Evolutionary conservation across 2,329 filamentous ascomycete species (phyloP), one percentile per base, ranked within the genome.

Genomic region (Dactylellina cionopaga): DNA sequence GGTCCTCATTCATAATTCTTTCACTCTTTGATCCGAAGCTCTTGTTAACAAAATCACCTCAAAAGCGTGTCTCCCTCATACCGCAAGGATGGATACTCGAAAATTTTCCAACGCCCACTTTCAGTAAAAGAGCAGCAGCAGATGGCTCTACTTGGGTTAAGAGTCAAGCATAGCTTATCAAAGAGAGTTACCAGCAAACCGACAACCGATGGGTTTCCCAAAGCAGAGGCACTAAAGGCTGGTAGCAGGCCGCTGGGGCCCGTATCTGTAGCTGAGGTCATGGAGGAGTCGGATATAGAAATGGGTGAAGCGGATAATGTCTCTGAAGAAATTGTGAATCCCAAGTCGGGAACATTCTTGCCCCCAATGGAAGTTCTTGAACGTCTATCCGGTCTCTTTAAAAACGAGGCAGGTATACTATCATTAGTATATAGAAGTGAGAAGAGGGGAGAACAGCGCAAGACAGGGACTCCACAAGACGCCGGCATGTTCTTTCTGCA

Each of bases 11-110:
- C 35, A 46, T 60, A n/a, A n/a, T n/a, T n/a, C n/a, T n/a, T n/a
- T n/a, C n/a, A n/a, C n/a, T n/a, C n/a, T n/a, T n/a, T n/a, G n/a
- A n/a, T n/a, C n/a, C n/a, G n/a, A n/a, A n/a, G n/a, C n/a, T n/a
- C n/a, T n/a, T n/a, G n/a, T 44, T 49, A 39, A 47, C 17, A 27
- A 43, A 39, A 19, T 43, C 25, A 44, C 37, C 77, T 78, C 75
- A 82, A 83, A 52, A 90, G 90, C 25, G 87, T 95, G 73, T 93
- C 90, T 11, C 93, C 92, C 9, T 84, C 84, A 1, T 98, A 92
- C 81, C 89, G 94, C 76, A 97, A 96, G 80, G 94, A 99, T 78
- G 86, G 90, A 43, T 95, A 88, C 77, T 90, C 93, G 78, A 99
- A 98, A 81, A 92, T 99, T 59, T 99, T 98, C 80, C 89, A 94